Conservation (phyloP, 768 basidiomycete species). For the Ramaria sp. region DNA sequence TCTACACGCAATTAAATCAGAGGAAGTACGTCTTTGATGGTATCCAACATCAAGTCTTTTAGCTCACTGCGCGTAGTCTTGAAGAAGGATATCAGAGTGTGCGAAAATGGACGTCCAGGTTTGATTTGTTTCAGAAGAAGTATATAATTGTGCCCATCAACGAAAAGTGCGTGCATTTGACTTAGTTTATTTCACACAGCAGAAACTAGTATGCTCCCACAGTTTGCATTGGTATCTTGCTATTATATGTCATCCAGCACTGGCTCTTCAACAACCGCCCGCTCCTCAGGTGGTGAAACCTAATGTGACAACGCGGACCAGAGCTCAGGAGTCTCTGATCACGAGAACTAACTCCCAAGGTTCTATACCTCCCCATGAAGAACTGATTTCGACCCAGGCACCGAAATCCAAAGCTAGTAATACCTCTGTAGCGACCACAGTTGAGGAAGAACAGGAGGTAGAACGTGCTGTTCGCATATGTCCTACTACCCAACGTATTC, state of each 20-base stretch:
- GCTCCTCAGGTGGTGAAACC: slow-evolving; percentile 16
- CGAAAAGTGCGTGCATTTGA: slow-evolving; percentile 58
- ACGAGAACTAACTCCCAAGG: background rate
- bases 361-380: background rate
- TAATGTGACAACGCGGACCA: slow-evolving; percentile 11
- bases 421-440: background rate
- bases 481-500: background rate
- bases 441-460: background rate
- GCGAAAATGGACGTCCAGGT: slow-evolving; percentile 86
- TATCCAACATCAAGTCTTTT: background rate
- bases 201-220: background rate
- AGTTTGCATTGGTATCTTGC: slow-evolving; percentile 98
- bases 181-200: background rate
- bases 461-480: background rate
- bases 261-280: slow-evolving; percentile 41
- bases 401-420: background rate
- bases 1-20: slow-evolving; percentile 86
- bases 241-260: slow-evolving; percentile 76
- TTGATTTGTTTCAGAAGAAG: slow-evolving; percentile 83
- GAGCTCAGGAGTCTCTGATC: background rate
- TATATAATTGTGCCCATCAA: slow-evolving; percentile 95
- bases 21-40: slow-evolving; percentile 41
- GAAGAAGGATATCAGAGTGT: slow-evolving; percentile 75
- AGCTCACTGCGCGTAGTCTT: slow-evolving; percentile 23
- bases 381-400: background rate